Base-by-base conservation (phyloP, 768 basidiomycete genomes). In the Hypsizygus marmoreus region DNA sequence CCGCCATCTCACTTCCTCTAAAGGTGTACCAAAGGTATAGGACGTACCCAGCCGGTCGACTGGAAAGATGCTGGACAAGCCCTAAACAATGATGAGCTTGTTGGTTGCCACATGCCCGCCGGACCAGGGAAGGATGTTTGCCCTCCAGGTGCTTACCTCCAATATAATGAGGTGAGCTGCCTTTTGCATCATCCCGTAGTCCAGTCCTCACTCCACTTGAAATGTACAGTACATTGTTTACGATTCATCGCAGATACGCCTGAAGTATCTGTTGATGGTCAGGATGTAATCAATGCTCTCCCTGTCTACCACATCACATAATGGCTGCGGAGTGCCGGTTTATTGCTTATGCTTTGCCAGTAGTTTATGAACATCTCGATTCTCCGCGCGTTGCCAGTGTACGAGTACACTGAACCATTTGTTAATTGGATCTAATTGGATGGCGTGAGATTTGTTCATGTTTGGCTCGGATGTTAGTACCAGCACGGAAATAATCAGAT, bases 41-140 rank as follows among this genome's bases (percentile, higher is more conserved):
- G 82, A 11, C 63, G 62, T 26, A 73, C 66, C 9, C 80, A 80
- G 53, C 82, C 80, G 6, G 62, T 51, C 0, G 65, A 70, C 9
- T 84, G 82, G 82, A 74, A 82, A 55, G 82, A 83, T 57, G 81
- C 80, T 0, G 81, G 79, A 20, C 61, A 59, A 30, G 73, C 73
- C 1, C 61, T 81, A 8, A 71, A 66, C 24, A 68, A 81, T 53
- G 65, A 71, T 6, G 78, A 70, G 14, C 68, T 84, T 17, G 56
- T 66, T 28, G 81, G 81, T 13, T 79, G 77, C 45, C 61, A 71
- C 28, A 83, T 84, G 82, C 82, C 82, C n/a, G 76, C 80, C 40
- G 80, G 80, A 6, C 63, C 64, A 9, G 68, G 68, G 5, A 45
- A 65, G 43, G 59, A 71, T 31, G 61, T 73, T 4, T 41, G 45